Percentiles rank a stretch among this genome's conserved stretches.
Evolutionary conservation across 2,329 filamentous ascomycete genomes (phyloP).

Genomic region (Aspergillaceae sp.): DNA sequence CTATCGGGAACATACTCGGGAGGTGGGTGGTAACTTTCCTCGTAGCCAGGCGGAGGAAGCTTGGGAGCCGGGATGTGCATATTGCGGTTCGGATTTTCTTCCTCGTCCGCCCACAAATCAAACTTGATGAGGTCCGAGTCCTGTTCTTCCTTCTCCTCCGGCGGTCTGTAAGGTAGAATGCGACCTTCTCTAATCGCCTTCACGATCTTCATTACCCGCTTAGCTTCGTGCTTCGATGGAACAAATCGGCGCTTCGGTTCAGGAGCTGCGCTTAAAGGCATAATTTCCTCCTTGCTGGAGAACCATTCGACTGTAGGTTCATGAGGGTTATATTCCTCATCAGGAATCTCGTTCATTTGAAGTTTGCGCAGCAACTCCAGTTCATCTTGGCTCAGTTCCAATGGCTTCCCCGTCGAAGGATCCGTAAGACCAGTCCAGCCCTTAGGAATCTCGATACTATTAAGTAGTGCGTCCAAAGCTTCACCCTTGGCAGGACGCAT

Average conservation of each 20-base stretch:
- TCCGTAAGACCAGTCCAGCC: constrained; percentile 96
- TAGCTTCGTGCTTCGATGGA: constrained; percentile 93
- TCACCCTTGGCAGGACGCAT: constrained; percentile 91
- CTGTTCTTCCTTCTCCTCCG: constrained; percentile 63
- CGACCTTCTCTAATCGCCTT: constrained; percentile 89
- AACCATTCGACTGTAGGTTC: constrained; percentile 94
- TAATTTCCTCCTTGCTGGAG: constrained; percentile 78
- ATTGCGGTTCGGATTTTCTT: constrained; percentile 68
- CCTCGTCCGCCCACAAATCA: constrained; percentile 93
- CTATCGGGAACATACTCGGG: constrained; percentile 84
- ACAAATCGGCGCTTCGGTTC: constrained; percentile 94
- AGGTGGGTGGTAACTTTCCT: constrained; percentile 93
- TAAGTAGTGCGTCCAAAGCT: constrained; percentile 82
- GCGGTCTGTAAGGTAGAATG: constrained; percentile 81
- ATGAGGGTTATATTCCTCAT: constrained; percentile 87
- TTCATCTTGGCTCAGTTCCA: constrained; percentile 80
- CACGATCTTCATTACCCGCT: constrained; percentile 94
- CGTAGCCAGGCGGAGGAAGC: constrained; percentile 82
- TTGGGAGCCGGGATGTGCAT: constrained; percentile 97
- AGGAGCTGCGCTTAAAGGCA: constrained; percentile 89
- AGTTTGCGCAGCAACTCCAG: constrained; percentile 79
- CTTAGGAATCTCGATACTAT: constrained; percentile 94
- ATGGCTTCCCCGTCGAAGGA: constrained; percentile 82
- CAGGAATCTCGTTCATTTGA: constrained; percentile 78
- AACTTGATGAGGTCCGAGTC: constrained; percentile 65